Base-by-base conservation (phyloP, 352 stramenopile genomes). In the Phytophthora sp. region DNA sequence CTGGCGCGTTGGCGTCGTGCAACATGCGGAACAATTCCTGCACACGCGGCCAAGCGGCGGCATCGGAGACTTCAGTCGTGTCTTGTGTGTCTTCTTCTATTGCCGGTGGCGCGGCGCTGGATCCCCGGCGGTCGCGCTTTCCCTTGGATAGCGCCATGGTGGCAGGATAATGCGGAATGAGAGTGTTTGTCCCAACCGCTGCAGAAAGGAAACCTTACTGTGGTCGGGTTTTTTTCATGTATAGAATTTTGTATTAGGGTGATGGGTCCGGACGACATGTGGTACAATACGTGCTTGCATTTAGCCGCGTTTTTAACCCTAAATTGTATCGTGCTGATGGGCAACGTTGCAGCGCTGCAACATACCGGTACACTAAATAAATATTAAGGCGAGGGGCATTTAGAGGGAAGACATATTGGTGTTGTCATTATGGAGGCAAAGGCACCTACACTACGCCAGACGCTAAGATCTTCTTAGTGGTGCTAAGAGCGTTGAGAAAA, bases 1-100 rank as follows among this genome's bases (percentile, higher is more conserved):
- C 85, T 1, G 86, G 80, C 38, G 82, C 79, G 52, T 89, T 89
- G 23, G 87, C 84, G n/a, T 82, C 84, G 26, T 84, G 60, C 31
- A 95, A 74, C 54, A 93, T 67, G 26, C 60, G 59, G 31, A 74
- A 70, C 9, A 74, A 38, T 12, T 70, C 66, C 46, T 70, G 60
- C 33, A 30, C 59, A 18, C 41, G 31, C 7, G 61, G 54, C 39
- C 35, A 65, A 13, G 29, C 29, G 24, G 21, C 18, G 6, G 29
- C 29, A 9, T 24, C 39, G 23, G 39, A 24, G 39, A 20, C 15
- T 49, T 51, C 26, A 13, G 30, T 36, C 7, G 24, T 4, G 20
- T 57, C 42, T 20, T 33, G 35, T 31, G 20, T 2, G 8, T 15
- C 26, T 23, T 18, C 38, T 47, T 23, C 7, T 15, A 7, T 12